phyloP scores from a whole-genome alignment of 208 protist species.

The Porcisia deanei region DNA sequence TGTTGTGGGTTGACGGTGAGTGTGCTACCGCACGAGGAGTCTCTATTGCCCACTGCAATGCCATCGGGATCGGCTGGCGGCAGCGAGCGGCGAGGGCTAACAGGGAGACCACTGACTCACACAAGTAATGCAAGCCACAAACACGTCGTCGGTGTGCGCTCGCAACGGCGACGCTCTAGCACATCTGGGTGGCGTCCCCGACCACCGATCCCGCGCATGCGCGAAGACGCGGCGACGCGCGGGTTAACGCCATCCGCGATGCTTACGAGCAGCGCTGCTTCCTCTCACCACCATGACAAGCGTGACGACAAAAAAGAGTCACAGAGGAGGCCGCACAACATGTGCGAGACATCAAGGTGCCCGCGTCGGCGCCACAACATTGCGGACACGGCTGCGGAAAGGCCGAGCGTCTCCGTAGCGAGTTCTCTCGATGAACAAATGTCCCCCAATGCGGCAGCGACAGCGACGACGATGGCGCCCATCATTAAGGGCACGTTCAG shows the following conservation, averaged over 20 bases:
- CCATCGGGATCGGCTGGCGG: background rate
- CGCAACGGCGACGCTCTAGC: background rate
- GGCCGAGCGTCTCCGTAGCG: background rate
- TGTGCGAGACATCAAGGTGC: background rate
- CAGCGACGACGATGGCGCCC: background rate
- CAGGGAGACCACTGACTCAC: background rate
- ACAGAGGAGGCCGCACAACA: too few relatives aligned
- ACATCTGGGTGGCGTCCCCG: background rate
- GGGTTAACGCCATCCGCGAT: slow-evolving; percentile 29
- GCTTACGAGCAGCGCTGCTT: background rate
- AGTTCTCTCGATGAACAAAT: background rate
- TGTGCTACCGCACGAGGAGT: slow-evolving; percentile 7
- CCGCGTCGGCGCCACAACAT: background rate
- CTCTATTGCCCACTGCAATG: background rate
- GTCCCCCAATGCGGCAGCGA: background rate
- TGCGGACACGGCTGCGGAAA: background rate
- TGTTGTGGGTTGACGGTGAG: slow-evolving; percentile 30
- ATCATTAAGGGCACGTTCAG: slow-evolving; percentile 17
- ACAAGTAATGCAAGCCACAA: background rate
- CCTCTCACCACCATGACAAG: background rate
- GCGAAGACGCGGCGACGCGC: slow-evolving; percentile 33
- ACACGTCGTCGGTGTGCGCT: background rate
- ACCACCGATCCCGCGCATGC: slow-evolving; percentile 26
- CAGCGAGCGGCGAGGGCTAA: background rate
- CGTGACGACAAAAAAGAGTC: background rate